Evolutionary conservation across 1,284 basidiomycete genomes (phyloP).

Genomic region (Leccinum pseudoinsigne): DNA sequence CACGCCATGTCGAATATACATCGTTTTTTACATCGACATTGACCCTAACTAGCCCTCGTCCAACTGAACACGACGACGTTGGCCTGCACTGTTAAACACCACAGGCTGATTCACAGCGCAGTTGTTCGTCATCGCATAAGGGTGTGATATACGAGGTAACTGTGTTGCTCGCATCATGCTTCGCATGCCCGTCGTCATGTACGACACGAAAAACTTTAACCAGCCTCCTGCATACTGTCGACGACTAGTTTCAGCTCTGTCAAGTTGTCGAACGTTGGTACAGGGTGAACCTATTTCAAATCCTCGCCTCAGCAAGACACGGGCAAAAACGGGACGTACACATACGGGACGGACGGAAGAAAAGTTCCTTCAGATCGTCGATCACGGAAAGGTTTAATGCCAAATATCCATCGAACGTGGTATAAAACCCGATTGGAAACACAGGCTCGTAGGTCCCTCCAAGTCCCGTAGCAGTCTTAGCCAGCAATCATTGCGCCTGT

Average conservation of each 20-base stretch:
- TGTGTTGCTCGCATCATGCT: too few relatives aligned
- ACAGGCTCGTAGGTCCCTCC: constrained; percentile 56
- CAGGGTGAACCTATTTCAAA: constrained; percentile 53
- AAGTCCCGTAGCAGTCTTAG: constrained; percentile 49
- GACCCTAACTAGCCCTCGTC: too few relatives aligned
- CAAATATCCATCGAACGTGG: constrained; percentile 56
- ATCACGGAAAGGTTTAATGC: constrained; percentile 54
- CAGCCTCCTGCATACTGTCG: constrained; percentile 58
- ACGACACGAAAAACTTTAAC: neutral
- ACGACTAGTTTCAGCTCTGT: constrained; percentile 57
- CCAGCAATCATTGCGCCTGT: constrained; percentile 60
- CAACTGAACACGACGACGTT: too few relatives aligned
- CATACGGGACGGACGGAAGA: neutral
- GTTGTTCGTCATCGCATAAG: too few relatives aligned
- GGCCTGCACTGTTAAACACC: too few relatives aligned
- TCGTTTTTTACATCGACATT: neutral
- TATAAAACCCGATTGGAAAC: constrained; percentile 76
- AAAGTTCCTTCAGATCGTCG: constrained; percentile 51
- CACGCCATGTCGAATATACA: neutral
- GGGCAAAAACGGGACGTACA: constrained; percentile 22
- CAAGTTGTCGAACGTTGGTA: constrained; percentile 60
- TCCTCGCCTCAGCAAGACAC: constrained; percentile 5
- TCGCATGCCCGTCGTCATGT: neutral
- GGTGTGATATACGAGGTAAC: too few relatives aligned
- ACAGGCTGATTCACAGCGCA: too few relatives aligned